These are phyloP conservation scores for Carallia brachiata DNA, from an alignment of 345 rosid genomes.

Conservation along the genomic window DNA sequence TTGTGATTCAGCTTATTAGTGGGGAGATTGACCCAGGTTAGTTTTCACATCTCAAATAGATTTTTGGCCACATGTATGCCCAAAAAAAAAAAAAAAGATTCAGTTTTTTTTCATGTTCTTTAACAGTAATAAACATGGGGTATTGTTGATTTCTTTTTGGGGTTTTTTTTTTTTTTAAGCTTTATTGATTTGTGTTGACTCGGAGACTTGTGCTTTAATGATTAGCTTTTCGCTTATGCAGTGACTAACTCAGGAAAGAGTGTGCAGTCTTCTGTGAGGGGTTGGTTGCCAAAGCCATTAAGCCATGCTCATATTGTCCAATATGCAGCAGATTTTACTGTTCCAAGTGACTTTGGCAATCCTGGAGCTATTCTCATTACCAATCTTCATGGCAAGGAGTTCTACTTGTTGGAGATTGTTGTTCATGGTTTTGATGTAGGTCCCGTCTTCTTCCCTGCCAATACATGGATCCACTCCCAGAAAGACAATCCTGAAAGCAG, in stretches of 20 bases:
- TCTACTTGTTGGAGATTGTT: constrained; percentile 63
- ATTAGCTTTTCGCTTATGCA: constrained; percentile 32
- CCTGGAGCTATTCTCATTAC: constrained; percentile 77
- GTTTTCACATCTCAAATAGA: constrained; percentile 7
- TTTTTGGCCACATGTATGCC: background rate
- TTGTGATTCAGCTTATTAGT: constrained; percentile 76
- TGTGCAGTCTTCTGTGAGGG: constrained; percentile 53
- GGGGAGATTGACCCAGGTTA: constrained; percentile 83
- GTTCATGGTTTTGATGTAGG: constrained; percentile 61
- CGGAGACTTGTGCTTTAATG: background rate
- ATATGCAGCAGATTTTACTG: constrained; percentile 63
- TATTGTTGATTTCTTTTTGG: background rate
- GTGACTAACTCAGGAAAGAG: constrained; percentile 67
- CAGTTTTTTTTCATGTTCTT: background rate
- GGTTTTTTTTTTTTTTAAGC: background rate
- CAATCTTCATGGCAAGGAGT: constrained; percentile 70
- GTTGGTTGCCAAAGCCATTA: constrained; percentile 61
- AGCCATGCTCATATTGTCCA: constrained; percentile 45
- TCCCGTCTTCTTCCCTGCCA: constrained; percentile 66
- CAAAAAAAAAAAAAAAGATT: too few relatives aligned
- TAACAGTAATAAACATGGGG: background rate
- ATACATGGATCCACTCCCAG: constrained; percentile 81
- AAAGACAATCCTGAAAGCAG: constrained; percentile 66
- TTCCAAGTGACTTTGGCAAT: constrained; percentile 68
- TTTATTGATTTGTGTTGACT: background rate